phyloP scores from a whole-genome alignment of 257 asterid genomes.

The Thymus quinquecostatus region DNA sequence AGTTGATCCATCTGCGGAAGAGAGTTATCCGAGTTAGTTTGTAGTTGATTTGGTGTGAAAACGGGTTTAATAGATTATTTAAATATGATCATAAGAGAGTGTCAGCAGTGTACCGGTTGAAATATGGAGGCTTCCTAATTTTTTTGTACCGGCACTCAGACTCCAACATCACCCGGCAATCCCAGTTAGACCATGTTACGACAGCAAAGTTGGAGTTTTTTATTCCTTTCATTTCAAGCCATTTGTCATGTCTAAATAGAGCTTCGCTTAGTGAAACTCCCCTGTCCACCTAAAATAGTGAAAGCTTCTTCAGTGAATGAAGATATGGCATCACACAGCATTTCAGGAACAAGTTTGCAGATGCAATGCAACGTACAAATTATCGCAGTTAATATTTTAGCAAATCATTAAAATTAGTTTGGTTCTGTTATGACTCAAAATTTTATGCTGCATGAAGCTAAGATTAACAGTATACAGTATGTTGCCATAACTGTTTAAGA shows the following conservation, averaged over 20 bases:
- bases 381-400: conserved; percentile 1
- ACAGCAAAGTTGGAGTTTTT: conserved; percentile 80
- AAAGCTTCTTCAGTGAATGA: conserved; percentile 21
- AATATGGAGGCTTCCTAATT: conserved; percentile 82
- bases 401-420: conserved; percentile 5
- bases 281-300: conserved; percentile 63
- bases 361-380: conserved; percentile 17
- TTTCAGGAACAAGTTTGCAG: background rate
- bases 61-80: conserved; percentile 16
- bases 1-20: conserved; percentile 78
- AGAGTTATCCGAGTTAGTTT: conserved; percentile 27
- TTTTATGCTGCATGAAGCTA: conserved; percentile 13
- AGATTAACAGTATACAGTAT: background rate
- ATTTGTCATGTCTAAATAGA: conserved; percentile 78
- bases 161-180: conserved; percentile 94
- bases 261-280: conserved; percentile 87
- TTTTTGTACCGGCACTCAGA: conserved; percentile 86
- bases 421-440: conserved; percentile 7
- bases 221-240: conserved; percentile 85
- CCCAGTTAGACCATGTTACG: conserved; percentile 97
- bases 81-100: conserved; percentile 15
- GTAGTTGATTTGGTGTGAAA: conserved; percentile 15
- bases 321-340: conserved; percentile 17
- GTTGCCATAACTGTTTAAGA: conserved; percentile 9
- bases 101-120: conserved; percentile 57